These are phyloP conservation scores for Marasmius tenuissimus DNA, from an alignment of 1,284 basidiomycete genomes.

Conservation along the genomic window DNA sequence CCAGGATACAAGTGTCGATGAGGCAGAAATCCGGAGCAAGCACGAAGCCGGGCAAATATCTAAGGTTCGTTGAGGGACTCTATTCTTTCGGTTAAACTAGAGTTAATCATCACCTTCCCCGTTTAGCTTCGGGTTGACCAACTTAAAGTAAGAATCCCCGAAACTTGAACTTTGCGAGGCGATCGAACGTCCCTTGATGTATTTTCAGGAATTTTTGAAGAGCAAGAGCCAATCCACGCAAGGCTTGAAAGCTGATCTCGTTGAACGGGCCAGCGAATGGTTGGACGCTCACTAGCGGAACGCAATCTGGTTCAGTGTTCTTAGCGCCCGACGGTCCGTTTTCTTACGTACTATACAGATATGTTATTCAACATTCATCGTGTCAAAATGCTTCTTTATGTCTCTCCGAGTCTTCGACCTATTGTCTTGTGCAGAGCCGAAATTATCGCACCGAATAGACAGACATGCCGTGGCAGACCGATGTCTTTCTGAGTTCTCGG, in stretches of 20 bases:
- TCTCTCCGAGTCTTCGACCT: no score
- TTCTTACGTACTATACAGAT: not conserved
- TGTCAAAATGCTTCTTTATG: not conserved
- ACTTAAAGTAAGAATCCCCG: slow-evolving; percentile 54
- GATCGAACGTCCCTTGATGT: slow-evolving; percentile 8
- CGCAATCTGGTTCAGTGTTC: not conserved
- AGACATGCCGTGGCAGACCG: no score
- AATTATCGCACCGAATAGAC: no score
- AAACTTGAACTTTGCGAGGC: not conserved
- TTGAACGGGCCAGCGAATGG: slow-evolving; percentile 64
- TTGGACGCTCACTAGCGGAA: slow-evolving; percentile 42
- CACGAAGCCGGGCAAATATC: slow-evolving; percentile 56
- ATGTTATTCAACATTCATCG: not conserved
- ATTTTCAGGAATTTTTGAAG: slow-evolving; percentile 64
- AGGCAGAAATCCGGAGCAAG: slow-evolving; percentile 67
- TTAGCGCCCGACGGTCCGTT: not conserved
- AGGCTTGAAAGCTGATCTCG: slow-evolving; percentile 71
- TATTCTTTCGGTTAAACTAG: slow-evolving; percentile 11
- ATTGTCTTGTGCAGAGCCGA: no score
- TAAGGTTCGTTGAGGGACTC: slow-evolving; percentile 52
- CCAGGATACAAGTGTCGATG: slow-evolving; percentile 59
- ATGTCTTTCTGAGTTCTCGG: no score
- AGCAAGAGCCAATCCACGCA: slow-evolving; percentile 56
- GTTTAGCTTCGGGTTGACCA: slow-evolving; percentile 74
- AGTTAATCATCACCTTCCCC: not conserved